Base-by-base conservation (phyloP, 2,329 filamentous ascomycete genomes). In the Paracorniculantispora psalliotae region DNA sequence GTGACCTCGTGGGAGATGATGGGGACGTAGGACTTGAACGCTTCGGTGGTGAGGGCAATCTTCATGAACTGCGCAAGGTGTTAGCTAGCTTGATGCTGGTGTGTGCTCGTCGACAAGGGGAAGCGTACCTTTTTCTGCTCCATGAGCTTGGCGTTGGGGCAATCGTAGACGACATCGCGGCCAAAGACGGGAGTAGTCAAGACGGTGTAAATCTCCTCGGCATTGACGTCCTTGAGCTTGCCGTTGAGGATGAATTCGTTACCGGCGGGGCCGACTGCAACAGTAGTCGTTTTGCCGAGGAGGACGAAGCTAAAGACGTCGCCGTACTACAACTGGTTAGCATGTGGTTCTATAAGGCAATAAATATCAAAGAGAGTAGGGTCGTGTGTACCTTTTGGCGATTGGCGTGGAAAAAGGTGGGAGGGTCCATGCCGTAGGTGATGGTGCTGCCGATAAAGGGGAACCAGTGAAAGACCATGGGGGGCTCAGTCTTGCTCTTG, bases 161-260 rank as follows among this genome's bases (percentile, higher is more conserved):
- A 94, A 72, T 96, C 91, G 71, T 96, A 96, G 57, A 96, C 90
- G 26, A 96, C 91, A 75, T 92, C 88, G 67, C 85, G 86, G 65
- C 91, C 91, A 70, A 96, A 96, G 50, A 86, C 84, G 25, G 84
- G 84, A 23, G 83, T 86, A 7, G 83, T 86, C 62, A 96, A 80
- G 59, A 90, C 88, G 58, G 84, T 88, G 76, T 96, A 96, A 63
- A 96, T 90, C 68, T 96, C 91, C 75, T 96, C 92, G 37, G 92
- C 92, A 71, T 89, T 92, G 67, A 96, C 87, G 69, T 96, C 91
- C 77, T 89, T 91, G 68, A 91, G 81, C 78, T 94, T 96, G 70
- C 90, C 91, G 71, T 96, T 96, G 65, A 96, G 80, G 65, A 96
- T 92, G 73, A 96, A 96, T 65, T 96, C 90, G 72, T 96, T 96